Base-by-base conservation (phyloP, 495 filamentous ascomycete genomes). In the Xylaria grammica region DNA sequence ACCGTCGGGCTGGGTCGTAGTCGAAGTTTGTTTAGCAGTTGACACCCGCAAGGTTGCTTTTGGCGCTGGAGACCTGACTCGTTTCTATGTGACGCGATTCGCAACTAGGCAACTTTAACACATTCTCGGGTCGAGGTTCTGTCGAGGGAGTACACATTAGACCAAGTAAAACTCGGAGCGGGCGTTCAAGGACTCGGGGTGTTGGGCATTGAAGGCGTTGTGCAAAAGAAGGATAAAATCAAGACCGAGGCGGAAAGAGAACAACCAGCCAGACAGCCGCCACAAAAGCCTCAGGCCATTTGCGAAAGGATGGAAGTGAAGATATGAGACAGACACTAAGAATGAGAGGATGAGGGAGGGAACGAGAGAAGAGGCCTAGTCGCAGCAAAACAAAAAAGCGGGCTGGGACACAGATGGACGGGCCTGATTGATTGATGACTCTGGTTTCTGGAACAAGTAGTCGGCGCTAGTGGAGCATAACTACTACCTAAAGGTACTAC, bases 401-500 rank as follows among this genome's bases (percentile, higher is more conserved):
- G 62, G 62, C 62, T 64, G 52, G 53, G 62, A 52, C 26, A 32
- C 24, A 49, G 34, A 56, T 27, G 42, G 15, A 61, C 15, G 46
- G 46, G 34, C 46, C 42, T 22, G 62, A 46, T 40, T 56, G 53
- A 64, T 64, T 56, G 62, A 44, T 32, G 44, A 58, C 24, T 63
- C 30, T 56, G 38, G 62, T 64, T 64, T 64, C 62, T 64, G 53
- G 62, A 58, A 64, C 62, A 64, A 44, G 32, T 7, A 58, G 62
- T 44, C 42, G 15, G 50, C 49, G 38, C 34, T 34, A 54, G 50
- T 36, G 38, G 10, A 60, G 32, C 32, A 36, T 4, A 36, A 11
- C 32, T 5, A 36, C 4, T 36, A 11, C 4, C 32, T 5, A 36
- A 36, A 36, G 32, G 11, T 4, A 36, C 4, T 36, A 36, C 4